Conservation (phyloP, 2,329 filamentous ascomycete genomes). For the Fusarium sp. region DNA sequence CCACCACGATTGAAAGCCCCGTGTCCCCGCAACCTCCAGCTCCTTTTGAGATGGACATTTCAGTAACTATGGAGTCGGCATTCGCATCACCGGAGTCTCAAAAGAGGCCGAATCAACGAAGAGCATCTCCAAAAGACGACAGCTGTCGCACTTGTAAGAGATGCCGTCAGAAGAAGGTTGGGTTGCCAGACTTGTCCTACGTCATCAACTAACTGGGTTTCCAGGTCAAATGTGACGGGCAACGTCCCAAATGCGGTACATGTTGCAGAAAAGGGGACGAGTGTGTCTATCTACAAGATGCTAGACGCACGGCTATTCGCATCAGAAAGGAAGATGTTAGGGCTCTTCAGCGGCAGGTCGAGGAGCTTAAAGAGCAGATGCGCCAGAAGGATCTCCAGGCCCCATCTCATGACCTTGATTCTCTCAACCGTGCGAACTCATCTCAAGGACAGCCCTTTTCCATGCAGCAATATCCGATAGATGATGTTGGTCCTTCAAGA, state of each 20-base stretch:
- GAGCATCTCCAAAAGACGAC: not conserved
- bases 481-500: not conserved
- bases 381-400: not conserved
- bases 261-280: not conserved
- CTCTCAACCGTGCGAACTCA: not conserved
- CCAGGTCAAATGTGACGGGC: not conserved
- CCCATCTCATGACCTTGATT: not conserved
- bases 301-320: not conserved
- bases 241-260: not conserved
- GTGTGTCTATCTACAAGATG: conserved; percentile 1
- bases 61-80: not conserved
- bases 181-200: not conserved
- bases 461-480: not conserved
- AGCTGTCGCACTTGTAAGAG: conserved; percentile 1
- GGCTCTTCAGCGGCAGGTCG: conserved; percentile 1
- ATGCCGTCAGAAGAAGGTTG: conserved; percentile 1
- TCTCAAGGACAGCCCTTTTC: not conserved
- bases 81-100: conserved; percentile 2
- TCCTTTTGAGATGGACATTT: not conserved
- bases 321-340: conserved; percentile 4
- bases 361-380: conserved; percentile 3
- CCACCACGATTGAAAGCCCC: not conserved
- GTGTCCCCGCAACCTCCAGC: not conserved
- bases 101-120: not conserved
- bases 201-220: not conserved